These are phyloP conservation scores for Rhizophora mangle DNA, from an alignment of 345 rosid genomes.

Conservation along the genomic window DNA sequence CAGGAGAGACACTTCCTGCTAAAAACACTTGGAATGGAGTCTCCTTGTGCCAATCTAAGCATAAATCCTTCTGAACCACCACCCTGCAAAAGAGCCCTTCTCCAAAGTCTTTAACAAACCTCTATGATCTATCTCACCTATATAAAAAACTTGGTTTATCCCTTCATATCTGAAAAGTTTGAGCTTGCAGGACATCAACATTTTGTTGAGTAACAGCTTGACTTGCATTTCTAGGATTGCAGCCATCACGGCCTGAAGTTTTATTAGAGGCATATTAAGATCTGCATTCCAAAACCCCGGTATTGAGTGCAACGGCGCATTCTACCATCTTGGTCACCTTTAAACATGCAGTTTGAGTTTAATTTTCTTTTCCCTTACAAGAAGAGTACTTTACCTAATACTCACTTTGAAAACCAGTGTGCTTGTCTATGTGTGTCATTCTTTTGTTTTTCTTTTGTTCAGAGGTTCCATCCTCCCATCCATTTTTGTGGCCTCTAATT, in stretches of 20 bases:
- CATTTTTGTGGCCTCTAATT: constrained; percentile 44
- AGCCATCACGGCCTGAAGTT: constrained; percentile 76
- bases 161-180: constrained; percentile 13
- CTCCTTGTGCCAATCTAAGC: constrained; percentile 56
- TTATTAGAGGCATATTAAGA: constrained; percentile 56
- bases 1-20: constrained; percentile 94
- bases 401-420: constrained; percentile 34
- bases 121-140: constrained; percentile 32
- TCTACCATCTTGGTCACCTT: constrained; percentile 59
- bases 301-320: constrained; percentile 71
- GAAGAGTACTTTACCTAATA: constrained; percentile 28
- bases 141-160: constrained; percentile 20
- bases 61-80: constrained; percentile 69
- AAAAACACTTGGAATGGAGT: constrained; percentile 84
- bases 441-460: constrained; percentile 43
- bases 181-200: constrained; percentile 24
- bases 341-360: constrained; percentile 36
- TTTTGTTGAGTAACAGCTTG: constrained; percentile 21
- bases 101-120: constrained; percentile 63
- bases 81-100: constrained; percentile 92
- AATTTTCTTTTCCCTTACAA: constrained; percentile 17
- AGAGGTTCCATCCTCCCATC: constrained; percentile 31
- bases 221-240: constrained; percentile 48
- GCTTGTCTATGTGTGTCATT: constrained; percentile 46
- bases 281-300: constrained; percentile 52